Percentiles rank a stretch among this genome's conserved stretches.
Evolutionary conservation across 1,284 basidiomycete species (phyloP).

Genomic region (Papiliotrema nemorosa): DNA sequence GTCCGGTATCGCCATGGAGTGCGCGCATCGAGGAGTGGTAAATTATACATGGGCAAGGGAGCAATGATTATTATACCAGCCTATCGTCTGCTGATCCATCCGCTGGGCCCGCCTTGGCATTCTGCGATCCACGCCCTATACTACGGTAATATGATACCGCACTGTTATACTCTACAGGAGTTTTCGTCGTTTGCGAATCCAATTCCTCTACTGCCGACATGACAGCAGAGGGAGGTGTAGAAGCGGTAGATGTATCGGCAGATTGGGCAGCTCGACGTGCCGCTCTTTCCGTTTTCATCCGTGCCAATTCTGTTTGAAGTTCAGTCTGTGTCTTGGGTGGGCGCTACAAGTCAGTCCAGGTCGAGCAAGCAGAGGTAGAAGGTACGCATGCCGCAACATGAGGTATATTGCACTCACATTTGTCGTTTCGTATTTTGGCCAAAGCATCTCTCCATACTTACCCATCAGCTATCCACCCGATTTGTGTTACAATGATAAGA

Average conservation of each 20-base stretch:
- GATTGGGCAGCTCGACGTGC: conserved; percentile 11
- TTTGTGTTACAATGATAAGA: not conserved
- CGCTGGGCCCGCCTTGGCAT: too few relatives aligned
- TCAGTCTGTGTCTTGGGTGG: conserved; percentile 30
- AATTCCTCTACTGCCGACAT: too few relatives aligned
- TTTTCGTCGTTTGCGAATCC: too few relatives aligned
- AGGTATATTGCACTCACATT: conserved; percentile 39
- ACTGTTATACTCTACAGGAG: too few relatives aligned
- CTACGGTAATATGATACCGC: too few relatives aligned
- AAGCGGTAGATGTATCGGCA: not conserved
- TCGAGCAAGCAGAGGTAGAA: not conserved
- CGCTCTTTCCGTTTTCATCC: conserved; percentile 26
- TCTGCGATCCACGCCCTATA: too few relatives aligned
- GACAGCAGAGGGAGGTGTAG: too few relatives aligned
- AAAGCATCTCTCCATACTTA: conserved; percentile 41
- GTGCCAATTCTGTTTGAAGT: conserved; percentile 33
- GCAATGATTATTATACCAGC: too few relatives aligned
- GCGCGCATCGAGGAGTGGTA: too few relatives aligned
- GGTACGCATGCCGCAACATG: not conserved
- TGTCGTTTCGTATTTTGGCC: conserved; percentile 44
- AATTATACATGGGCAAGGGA: too few relatives aligned
- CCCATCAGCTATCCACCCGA: conserved; percentile 1
- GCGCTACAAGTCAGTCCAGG: conserved; percentile 24
- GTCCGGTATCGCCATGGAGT: too few relatives aligned
- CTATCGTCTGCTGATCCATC: too few relatives aligned